phyloP scores from a whole-genome alignment of 345 rosid species.

The Trapa incisa region DNA sequence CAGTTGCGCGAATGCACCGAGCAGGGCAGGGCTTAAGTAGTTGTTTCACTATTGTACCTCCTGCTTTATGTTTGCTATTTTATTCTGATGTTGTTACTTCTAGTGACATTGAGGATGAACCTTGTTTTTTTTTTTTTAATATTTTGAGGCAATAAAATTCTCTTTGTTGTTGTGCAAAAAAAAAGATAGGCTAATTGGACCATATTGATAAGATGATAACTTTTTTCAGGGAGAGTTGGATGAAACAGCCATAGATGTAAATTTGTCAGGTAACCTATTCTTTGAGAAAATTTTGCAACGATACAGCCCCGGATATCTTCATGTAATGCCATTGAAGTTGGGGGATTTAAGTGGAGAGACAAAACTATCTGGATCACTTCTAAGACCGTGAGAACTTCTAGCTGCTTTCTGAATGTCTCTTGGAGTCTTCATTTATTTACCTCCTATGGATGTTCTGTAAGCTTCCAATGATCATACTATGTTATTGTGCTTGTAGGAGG shows the following conservation, averaged over 20 bases:
- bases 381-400: slow-evolving; percentile 63
- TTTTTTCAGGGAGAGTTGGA: slow-evolving; percentile 77
- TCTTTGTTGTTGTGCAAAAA: too few relatives aligned
- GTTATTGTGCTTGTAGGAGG: slow-evolving; percentile 45
- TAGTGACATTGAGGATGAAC: too few relatives aligned
- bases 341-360: slow-evolving; percentile 94
- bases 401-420: slow-evolving; percentile 9
- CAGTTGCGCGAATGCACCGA: neutral
- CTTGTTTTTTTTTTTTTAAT: too few relatives aligned
- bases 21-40: too few relatives aligned
- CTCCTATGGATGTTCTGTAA: neutral
- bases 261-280: slow-evolving; percentile 75
- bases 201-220: neutral
- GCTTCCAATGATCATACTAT: neutral
- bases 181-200: neutral
- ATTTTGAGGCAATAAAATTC: too few relatives aligned
- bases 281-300: slow-evolving; percentile 70
- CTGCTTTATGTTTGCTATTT: too few relatives aligned
- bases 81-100: too few relatives aligned
- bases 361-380: slow-evolving; percentile 84
- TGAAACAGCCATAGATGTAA: slow-evolving; percentile 78
- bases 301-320: slow-evolving; percentile 60
- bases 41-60: too few relatives aligned
- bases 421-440: neutral
- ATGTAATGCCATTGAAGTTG: slow-evolving; percentile 49